Base-by-base conservation (phyloP, 805 yeast genomes). In the Cyberlindnera euphorbiae region DNA sequence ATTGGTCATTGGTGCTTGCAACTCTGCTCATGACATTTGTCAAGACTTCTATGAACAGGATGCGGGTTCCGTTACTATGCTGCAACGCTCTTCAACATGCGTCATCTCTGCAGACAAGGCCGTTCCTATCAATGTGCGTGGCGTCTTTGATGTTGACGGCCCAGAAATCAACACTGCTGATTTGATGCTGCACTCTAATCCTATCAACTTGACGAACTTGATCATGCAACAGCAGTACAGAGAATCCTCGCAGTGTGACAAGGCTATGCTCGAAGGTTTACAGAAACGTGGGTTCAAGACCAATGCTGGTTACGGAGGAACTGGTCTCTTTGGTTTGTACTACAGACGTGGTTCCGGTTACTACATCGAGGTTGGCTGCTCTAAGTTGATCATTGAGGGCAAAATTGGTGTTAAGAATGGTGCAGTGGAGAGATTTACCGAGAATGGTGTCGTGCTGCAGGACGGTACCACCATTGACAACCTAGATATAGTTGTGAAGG, bases 41-140 rank as follows among this genome's bases (percentile, higher is more conserved):
- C 67, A 64, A 36, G 73, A 68, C 48, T 64, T 67, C 38, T 60
- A 59, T 44, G 68, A 67, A 41, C 68, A 67, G 43, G 72, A 70
- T 18, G 65, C 63, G 4, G 32, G 28, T 5, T 55, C 56, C 6
- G 66, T 64, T 2, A 67, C 69, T 5, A 65, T 68, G 64, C 48
- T 68, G 6, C 74, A 68, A 47, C 56, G 74, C 32, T 67, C 73
- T 6, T 60, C 69, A 4, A 67, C 73, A 2, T 66, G 66, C 48
- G 64, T 68, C 25, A 63, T 65, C 36, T 56, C 62, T 13, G 56
- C 64, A 9, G 60, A 62, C 15, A 42, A 54, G 26, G 71, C 68
- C 12, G 40, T 59, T 14, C 44, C 49, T 17, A 39, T 53, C 26
- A 54, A 55, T 42, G 49, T 54, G 26, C 56, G 56, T 42, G 64